Conservation (phyloP, 495 filamentous ascomycete species). For the Tuber aestivum region DNA sequence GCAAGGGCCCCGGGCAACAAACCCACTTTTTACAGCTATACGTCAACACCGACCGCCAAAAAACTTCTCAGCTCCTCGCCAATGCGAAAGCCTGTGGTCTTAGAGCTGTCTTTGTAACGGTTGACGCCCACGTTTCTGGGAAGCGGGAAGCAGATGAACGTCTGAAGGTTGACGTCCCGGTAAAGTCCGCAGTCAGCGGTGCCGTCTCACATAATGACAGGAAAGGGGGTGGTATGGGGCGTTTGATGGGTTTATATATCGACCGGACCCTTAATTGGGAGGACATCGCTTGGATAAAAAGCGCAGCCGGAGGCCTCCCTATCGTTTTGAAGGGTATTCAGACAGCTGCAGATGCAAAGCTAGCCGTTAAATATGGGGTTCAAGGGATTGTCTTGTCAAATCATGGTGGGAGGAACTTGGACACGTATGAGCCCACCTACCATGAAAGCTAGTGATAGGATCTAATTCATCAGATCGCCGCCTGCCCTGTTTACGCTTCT, state of each 20-base stretch:
- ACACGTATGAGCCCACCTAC: conserved; percentile 46
- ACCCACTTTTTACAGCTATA: conserved; percentile 71
- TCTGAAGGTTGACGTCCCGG: conserved; percentile 36
- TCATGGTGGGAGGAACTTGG: conserved; percentile 64
- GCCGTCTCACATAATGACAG: conserved; percentile 52
- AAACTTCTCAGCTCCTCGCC: conserved; percentile 60
- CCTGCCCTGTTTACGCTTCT: conserved; percentile 58
- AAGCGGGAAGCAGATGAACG: conserved; percentile 50
- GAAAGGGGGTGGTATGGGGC: conserved; percentile 63
- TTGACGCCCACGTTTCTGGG: conserved; percentile 60
- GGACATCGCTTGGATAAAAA: conserved; percentile 55
- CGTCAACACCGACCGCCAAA: conserved; percentile 64
- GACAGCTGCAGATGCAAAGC: conserved; percentile 54
- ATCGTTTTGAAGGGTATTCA: conserved; percentile 64
- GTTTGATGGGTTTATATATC: conserved; percentile 67
- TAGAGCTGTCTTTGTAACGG: conserved; percentile 61
- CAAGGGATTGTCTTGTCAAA: conserved; percentile 61
- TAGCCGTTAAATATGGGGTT: conserved; percentile 51
- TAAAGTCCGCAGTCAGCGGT: conserved; percentile 42
- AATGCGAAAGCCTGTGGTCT: conserved; percentile 55
- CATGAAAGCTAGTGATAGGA: neutral
- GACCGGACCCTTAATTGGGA: conserved; percentile 72
- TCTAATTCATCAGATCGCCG: conserved; percentile 43
- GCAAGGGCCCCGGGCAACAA: conserved; percentile 40
- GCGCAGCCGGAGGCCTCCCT: conserved; percentile 46